Evolutionary conservation across 371 early-diverging fungal species (phyloP).

Genomic region (Blyttiomyces sp.): DNA sequence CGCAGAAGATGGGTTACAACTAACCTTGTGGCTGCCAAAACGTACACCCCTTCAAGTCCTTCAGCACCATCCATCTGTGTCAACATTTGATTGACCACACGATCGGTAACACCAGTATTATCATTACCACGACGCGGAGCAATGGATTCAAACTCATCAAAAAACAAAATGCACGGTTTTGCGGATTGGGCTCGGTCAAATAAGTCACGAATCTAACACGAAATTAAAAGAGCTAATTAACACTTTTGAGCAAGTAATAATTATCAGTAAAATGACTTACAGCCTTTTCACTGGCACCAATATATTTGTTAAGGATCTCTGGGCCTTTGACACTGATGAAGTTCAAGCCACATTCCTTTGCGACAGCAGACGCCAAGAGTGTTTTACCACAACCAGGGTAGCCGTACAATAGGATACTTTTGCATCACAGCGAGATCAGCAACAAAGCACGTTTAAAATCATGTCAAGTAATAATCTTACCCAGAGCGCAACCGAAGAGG

Average conservation of each 20-base stretch:
- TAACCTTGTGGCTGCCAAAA: conserved; percentile 90
- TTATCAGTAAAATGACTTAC: background rate
- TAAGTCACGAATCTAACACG: conserved; percentile 90
- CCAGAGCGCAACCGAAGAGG: conserved; percentile 88
- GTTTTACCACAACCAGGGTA: conserved; percentile 99
- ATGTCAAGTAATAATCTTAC: conserved; percentile 32
- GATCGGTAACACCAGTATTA: conserved; percentile 88
- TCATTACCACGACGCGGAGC: conserved; percentile 88
- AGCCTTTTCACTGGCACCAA: conserved; percentile 79
- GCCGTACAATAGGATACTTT: conserved; percentile 85
- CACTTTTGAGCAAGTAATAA: too few species aligned
- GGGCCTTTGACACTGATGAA: conserved; percentile 97
- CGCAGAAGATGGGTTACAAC: conserved; percentile 29
- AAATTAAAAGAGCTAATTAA: too few species aligned
- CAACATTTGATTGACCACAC: conserved; percentile 94
- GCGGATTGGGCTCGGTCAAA: conserved; percentile 92
- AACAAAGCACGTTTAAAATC: too few species aligned
- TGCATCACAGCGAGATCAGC: background rate
- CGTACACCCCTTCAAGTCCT: conserved; percentile 84
- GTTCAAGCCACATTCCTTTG: conserved; percentile 86
- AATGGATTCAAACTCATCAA: conserved; percentile 98
- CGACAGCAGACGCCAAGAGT: conserved; percentile 89
- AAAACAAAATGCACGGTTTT: conserved; percentile 87
- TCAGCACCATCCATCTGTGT: conserved; percentile 97
- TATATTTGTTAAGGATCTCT: conserved; percentile 94